Evolutionary conservation across 345 rosid genomes (phyloP).

Genomic region (Corymbia maculata): DNA sequence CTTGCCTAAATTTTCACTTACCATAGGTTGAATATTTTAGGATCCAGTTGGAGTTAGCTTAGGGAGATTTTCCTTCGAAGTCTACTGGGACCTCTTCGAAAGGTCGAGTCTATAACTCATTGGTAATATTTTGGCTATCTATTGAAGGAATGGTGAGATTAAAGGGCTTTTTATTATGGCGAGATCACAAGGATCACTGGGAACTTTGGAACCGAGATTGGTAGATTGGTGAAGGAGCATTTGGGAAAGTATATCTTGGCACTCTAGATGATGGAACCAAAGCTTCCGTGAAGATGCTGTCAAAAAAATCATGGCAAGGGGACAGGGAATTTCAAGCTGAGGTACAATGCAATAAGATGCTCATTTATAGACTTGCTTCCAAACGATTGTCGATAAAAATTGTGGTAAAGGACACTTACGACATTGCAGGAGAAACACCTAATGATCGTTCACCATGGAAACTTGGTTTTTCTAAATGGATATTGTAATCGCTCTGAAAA

Average conservation of each 20-base stretch:
- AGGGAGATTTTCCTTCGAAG: too few relatives aligned
- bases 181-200: neutral
- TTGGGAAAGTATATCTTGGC: constrained; percentile 2
- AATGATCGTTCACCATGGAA: constrained; percentile 6
- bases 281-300: constrained; percentile 18
- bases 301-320: constrained; percentile 10
- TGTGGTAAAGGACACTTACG: neutral
- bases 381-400: too few relatives aligned
- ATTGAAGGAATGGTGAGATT: too few relatives aligned
- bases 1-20: too few relatives aligned
- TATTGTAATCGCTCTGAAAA: constrained; percentile 12
- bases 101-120: too few relatives aligned
- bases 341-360: neutral
- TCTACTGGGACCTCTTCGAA: too few relatives aligned
- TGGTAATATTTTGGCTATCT: too few relatives aligned
- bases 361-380: neutral
- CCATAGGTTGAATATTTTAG: too few relatives aligned
- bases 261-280: neutral
- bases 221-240: constrained; percentile 11
- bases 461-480: constrained; percentile 16
- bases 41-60: neutral
- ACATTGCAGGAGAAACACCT: too few relatives aligned
- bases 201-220: constrained; percentile 1
- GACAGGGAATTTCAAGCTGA: constrained; percentile 15
- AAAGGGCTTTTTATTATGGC: too few relatives aligned